Percentiles rank a stretch among this genome's conserved stretches.
phyloP scores from a whole-genome alignment of 2,329 filamentous ascomycete species.

The Biscogniauxia mediterranea region DNA sequence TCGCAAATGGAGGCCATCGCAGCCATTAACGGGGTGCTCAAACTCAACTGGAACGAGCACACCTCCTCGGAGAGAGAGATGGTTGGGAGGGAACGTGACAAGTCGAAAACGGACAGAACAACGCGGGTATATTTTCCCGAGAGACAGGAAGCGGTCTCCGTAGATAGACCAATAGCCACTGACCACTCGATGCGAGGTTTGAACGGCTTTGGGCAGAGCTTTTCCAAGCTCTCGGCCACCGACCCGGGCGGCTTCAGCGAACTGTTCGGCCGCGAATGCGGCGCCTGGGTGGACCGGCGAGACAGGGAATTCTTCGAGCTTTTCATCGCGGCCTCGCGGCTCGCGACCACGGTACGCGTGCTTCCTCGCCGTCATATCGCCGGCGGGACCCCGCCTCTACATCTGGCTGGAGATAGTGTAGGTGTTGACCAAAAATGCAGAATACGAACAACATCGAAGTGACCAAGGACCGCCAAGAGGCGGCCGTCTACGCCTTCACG shows the following conservation, averaged over 20 bases:
- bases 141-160: too few relatives aligned
- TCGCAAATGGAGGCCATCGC: not conserved
- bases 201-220: constrained; percentile 17
- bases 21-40: not conserved
- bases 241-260: constrained; percentile 38
- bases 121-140: too few relatives aligned
- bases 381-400: too few relatives aligned
- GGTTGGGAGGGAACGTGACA: not conserved
- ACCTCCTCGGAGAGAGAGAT: not conserved
- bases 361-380: too few relatives aligned
- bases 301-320: constrained; percentile 31
- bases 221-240: constrained; percentile 36
- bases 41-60: not conserved
- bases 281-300: constrained; percentile 37
- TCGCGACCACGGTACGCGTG: constrained; percentile 31
- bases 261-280: constrained; percentile 40
- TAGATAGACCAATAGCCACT: not conserved
- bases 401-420: too few relatives aligned
- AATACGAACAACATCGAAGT: constrained; percentile 22
- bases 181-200: not conserved
- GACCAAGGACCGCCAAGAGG: constrained; percentile 24
- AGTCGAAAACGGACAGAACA: not conserved
- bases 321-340: constrained; percentile 11
- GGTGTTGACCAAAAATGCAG: too few relatives aligned
- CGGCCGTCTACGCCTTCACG: constrained; percentile 36